Evolutionary conservation across 805 yeast genomes (phyloP).

Genomic region (Saturnispora halmiae): DNA sequence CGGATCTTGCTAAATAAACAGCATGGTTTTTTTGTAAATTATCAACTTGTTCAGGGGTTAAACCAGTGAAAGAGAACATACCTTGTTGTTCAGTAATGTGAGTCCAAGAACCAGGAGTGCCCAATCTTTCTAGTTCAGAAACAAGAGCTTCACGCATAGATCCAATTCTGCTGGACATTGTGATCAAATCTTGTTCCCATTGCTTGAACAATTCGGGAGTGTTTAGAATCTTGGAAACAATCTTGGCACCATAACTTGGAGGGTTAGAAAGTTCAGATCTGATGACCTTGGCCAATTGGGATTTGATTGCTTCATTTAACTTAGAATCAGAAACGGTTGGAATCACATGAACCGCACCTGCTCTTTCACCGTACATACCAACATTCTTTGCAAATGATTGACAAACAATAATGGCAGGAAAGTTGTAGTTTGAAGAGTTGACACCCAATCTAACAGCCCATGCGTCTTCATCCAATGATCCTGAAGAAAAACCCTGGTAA

Average conservation of each 20-base stretch:
- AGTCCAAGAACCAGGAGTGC: constrained; percentile 88
- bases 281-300: constrained; percentile 68
- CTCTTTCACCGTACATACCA: constrained; percentile 97
- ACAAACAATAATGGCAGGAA: constrained; percentile 61
- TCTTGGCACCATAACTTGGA: constrained; percentile 91
- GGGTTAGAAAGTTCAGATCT: constrained; percentile 89
- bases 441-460: constrained; percentile 69
- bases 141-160: constrained; percentile 68
- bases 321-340: constrained; percentile 35
- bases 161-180: constrained; percentile 80
- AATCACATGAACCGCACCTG: constrained; percentile 82
- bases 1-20: constrained; percentile 70
- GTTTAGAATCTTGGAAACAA: constrained; percentile 67
- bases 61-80: constrained; percentile 94
- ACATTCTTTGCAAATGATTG: constrained; percentile 96
- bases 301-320: constrained; percentile 48
- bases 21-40: constrained; percentile 71
- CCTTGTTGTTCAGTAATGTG: constrained; percentile 89
- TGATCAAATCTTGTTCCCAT: constrained; percentile 77
- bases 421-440: constrained; percentile 32
- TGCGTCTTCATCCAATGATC: constrained; percentile 74
- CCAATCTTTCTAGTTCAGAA: constrained; percentile 47
- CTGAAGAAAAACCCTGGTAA: constrained; percentile 95
- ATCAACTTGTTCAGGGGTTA: constrained; percentile 64
- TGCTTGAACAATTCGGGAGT: constrained; percentile 58